phyloP scores from a whole-genome alignment of 257 asterid genomes.

The Nicotiana tomentosiformis region DNA sequence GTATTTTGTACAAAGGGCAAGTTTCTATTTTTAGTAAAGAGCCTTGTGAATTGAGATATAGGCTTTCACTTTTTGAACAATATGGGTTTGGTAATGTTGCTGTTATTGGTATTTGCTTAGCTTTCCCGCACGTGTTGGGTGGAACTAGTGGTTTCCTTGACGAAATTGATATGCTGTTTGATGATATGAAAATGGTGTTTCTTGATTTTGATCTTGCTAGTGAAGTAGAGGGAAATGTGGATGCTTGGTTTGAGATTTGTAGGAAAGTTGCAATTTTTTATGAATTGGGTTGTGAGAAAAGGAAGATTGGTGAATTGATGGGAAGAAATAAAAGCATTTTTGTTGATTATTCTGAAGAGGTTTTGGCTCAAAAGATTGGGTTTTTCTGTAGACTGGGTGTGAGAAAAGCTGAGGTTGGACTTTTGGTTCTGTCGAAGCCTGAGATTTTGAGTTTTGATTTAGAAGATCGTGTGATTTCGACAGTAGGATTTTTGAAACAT shows the following conservation, averaged over 20 bases:
- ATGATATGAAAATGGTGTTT: constrained; percentile 42
- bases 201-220: constrained; percentile 38
- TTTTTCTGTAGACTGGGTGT: constrained; percentile 40
- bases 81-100: constrained; percentile 35
- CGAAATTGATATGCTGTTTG: constrained; percentile 35
- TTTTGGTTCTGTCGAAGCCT: constrained; percentile 47
- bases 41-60: constrained; percentile 17
- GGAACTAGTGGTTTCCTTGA: not conserved
- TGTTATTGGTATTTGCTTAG: constrained; percentile 51
- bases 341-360: constrained; percentile 40
- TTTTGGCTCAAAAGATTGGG: constrained; percentile 37
- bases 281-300: constrained; percentile 54
- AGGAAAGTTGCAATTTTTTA: constrained; percentile 41
- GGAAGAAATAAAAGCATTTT: constrained; percentile 40
- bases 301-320: constrained; percentile 46
- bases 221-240: constrained; percentile 38
- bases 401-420: constrained; percentile 37
- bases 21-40: constrained; percentile 19
- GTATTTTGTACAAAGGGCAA: constrained; percentile 35
- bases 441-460: constrained; percentile 37
- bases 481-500: constrained; percentile 37
- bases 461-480: constrained; percentile 35
- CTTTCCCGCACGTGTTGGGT: constrained; percentile 38
- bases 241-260: constrained; percentile 44
- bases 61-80: constrained; percentile 24